Evolutionary conservation across 495 filamentous ascomycete genomes (phyloP).

Genomic region (Talaromyces ruber): DNA sequence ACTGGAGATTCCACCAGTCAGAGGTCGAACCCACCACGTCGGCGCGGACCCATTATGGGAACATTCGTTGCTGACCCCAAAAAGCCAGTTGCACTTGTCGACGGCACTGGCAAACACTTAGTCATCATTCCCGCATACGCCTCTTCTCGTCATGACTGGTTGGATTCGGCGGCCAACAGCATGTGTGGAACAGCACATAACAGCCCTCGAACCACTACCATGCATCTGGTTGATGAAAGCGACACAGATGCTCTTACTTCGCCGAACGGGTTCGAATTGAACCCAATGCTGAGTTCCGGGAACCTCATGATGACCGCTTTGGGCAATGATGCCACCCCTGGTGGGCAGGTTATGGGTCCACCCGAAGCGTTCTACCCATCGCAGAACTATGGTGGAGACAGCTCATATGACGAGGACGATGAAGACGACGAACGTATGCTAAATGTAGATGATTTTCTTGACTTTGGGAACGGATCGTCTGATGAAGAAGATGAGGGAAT

Average conservation of each 20-base stretch:
- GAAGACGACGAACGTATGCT: conserved; percentile 56
- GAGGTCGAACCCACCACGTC: conserved; percentile 35
- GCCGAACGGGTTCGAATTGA: conserved; percentile 37
- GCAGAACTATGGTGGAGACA: conserved; percentile 47
- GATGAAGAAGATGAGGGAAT: conserved; percentile 41
- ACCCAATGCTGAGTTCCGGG: conserved; percentile 58
- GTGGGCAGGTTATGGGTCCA: conserved; percentile 62
- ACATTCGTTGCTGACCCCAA: conserved; percentile 47
- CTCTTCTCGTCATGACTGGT: conserved; percentile 40
- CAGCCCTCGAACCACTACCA: conserved; percentile 40
- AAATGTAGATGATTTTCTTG: conserved; percentile 64
- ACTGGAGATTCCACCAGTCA: conserved; percentile 42
- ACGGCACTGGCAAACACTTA: conserved; percentile 60
- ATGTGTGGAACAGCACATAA: conserved; percentile 42
- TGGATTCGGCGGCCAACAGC: conserved; percentile 40
- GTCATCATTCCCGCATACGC: conserved; percentile 53
- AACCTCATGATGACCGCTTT: conserved; percentile 71
- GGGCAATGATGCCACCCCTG: conserved; percentile 45
- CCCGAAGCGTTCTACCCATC: conserved; percentile 70
- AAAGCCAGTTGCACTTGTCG: conserved; percentile 66
- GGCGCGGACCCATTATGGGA: conserved; percentile 49
- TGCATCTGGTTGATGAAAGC: conserved; percentile 42
- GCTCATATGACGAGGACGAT: conserved; percentile 45
- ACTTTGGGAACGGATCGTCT: conserved; percentile 53
- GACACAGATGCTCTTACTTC: conserved; percentile 43